Evolutionary conservation across 2,329 filamentous ascomycete genomes (phyloP).

Genomic region (Dactylellina cionopaga): DNA sequence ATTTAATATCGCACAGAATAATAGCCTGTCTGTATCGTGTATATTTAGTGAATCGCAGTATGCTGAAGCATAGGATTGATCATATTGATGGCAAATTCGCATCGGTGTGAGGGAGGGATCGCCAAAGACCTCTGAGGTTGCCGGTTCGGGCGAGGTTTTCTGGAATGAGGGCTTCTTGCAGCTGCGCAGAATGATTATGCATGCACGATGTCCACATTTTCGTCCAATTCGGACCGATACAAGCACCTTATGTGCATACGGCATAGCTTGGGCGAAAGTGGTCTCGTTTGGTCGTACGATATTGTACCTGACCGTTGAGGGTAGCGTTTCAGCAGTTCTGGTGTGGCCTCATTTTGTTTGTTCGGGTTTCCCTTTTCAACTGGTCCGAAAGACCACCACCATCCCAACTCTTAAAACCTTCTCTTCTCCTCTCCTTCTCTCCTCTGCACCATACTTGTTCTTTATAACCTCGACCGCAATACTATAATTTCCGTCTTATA

Average conservation of each 20-base stretch:
- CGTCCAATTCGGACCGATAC: neutral
- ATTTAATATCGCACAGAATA: no score
- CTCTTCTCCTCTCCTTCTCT: neutral
- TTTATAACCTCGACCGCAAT: neutral
- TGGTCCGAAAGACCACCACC: slow-evolving; percentile 20
- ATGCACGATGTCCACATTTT: neutral
- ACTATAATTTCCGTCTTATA: neutral
- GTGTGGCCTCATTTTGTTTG: no score
- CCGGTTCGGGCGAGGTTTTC: neutral
- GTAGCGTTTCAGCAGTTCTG: no score
- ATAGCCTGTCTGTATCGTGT: no score
- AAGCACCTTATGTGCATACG: neutral
- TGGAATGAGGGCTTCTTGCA: no score
- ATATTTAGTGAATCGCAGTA: neutral
- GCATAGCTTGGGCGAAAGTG: neutral
- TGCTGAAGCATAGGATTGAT: no score
- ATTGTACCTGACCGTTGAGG: slow-evolving; percentile 26
- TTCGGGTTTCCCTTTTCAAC: slow-evolving; percentile 31
- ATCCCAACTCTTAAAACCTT: neutral
- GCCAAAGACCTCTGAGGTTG: no score
- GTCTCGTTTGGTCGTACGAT: slow-evolving; percentile 36
- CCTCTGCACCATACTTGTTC: neutral
- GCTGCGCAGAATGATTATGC: neutral
- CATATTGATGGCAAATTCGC: neutral
- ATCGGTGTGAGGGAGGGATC: neutral